Base-by-base conservation (phyloP, 2,329 filamentous ascomycete species). In the Colletotrichum chlorophyti region DNA sequence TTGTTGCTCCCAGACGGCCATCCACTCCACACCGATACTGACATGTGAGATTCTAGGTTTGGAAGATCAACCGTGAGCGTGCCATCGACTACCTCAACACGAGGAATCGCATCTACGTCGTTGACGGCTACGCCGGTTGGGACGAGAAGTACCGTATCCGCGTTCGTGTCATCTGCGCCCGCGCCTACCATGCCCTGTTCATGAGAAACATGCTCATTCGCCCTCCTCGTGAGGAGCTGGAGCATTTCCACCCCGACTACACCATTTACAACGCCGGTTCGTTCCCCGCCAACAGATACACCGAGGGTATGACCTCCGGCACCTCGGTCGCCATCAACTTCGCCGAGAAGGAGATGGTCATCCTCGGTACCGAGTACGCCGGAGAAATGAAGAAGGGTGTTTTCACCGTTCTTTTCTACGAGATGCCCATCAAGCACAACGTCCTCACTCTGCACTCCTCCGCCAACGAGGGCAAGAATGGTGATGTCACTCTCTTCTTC, bases 171-270 rank as follows among this genome's bases (percentile, higher is more conserved):
- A 93, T 99, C 73, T 99, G 95, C 81, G 95, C 95, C 66, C 93
- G 95, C 74, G 95, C 95, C 78, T 99, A 99, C 85, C 95, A 99
- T 85, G 95, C 95, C 63, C 87, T 99, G 65, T 99, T 99, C 88
- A 99, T 99, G 95, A 91, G 93, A 74, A 99, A 99, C 85, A 99
- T 99, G 95, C 90, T 99, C 73, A 99, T 99, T 83, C 91, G 95
- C 68, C 95, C 95, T 64, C 83, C 88, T 50, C 86, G 86, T 64
- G 91, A 96, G 79, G 93, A 99, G 83, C 89, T 99, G 53, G 90
- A 97, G 82, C 87, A 92, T 80, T 99, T 99, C 87, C 91, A 97
- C 78, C 95, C 95, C 69, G 94, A 99, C 83, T 99, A 99, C 83
- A 94, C 94, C 71, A 98, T 99, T 82, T 99, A 99, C 90, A 99